These are phyloP conservation scores for Apiospora sp. DNA, from an alignment of 2,329 filamentous ascomycete species.

Conservation along the genomic window DNA sequence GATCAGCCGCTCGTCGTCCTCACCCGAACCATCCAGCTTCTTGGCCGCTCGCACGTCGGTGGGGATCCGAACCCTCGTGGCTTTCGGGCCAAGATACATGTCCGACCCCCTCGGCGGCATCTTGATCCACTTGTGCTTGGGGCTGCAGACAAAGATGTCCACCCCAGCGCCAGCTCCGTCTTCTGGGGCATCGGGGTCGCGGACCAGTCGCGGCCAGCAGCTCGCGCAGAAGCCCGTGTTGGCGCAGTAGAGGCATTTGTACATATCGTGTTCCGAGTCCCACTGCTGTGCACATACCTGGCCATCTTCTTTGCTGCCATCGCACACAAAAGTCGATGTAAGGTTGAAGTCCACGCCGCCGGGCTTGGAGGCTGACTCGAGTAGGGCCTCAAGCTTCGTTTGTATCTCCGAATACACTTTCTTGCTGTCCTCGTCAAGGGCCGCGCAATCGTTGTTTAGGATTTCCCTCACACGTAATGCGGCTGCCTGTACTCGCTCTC, in stretches of 20 bases:
- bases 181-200: not conserved
- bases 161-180: not conserved
- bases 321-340: not conserved
- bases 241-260: not conserved
- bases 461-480: not conserved
- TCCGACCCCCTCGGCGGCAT: constrained; percentile 27
- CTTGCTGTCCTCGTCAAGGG: not conserved
- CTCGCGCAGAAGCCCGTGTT: not conserved
- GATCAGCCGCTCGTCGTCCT: not conserved
- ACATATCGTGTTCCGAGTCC: not conserved
- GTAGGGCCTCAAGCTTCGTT: not conserved
- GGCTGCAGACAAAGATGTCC: constrained; percentile 30
- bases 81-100: constrained; percentile 29
- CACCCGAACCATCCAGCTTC: not conserved
- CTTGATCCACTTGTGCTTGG: constrained; percentile 32
- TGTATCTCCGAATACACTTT: not conserved
- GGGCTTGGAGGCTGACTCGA: too few relatives aligned
- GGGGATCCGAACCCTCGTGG: not conserved
- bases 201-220: not conserved
- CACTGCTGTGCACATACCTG: not conserved
- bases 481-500: not conserved
- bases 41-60: not conserved
- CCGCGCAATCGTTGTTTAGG: not conserved
- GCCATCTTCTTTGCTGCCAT: not conserved
- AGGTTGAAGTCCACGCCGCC: too few relatives aligned